A percentile compares a stretch with the other conserved stretches of the same genome.
These are phyloP conservation scores for Fraxinus xanthoxyloides DNA, from an alignment of 305 asterid genomes.

Conservation along the genomic window DNA sequence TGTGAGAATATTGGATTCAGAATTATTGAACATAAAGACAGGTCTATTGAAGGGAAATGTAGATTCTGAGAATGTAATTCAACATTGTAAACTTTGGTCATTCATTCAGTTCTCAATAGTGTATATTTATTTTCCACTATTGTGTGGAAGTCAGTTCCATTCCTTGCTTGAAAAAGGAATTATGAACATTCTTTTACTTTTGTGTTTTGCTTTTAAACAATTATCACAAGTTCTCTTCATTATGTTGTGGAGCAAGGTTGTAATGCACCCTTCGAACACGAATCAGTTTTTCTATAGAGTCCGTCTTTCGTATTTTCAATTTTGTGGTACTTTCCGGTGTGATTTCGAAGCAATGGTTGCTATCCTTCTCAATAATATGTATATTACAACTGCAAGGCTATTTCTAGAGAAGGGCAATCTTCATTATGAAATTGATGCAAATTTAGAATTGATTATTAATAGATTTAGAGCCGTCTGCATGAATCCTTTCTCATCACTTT, in stretches of 20 bases:
- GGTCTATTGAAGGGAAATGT: constrained; percentile 8
- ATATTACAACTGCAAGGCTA: not conserved
- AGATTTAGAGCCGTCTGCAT: not conserved
- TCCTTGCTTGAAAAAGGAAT: not conserved
- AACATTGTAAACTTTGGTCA: not conserved
- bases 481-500: not conserved
- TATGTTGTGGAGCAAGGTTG: not conserved
- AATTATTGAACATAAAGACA: not conserved
- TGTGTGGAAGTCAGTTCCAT: not conserved
- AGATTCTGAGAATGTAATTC: constrained; percentile 5
- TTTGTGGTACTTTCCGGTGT: not conserved
- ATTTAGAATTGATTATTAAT: too few species aligned
- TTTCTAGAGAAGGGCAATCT: not conserved
- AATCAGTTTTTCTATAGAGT: not conserved
- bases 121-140: not conserved
- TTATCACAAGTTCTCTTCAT: not conserved
- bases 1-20: not conserved
- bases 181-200: not conserved
- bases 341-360: not conserved
- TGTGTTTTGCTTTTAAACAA: not conserved
- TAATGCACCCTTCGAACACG: not conserved
- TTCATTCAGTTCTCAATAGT: not conserved
- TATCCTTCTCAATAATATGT: not conserved
- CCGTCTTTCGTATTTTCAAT: not conserved
- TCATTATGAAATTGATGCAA: not conserved